Evolutionary conservation across 2,329 filamentous ascomycete genomes (phyloP), one percentile per base, ranked within the genome.

Genomic region (Ploettnerulaceae sp.): DNA sequence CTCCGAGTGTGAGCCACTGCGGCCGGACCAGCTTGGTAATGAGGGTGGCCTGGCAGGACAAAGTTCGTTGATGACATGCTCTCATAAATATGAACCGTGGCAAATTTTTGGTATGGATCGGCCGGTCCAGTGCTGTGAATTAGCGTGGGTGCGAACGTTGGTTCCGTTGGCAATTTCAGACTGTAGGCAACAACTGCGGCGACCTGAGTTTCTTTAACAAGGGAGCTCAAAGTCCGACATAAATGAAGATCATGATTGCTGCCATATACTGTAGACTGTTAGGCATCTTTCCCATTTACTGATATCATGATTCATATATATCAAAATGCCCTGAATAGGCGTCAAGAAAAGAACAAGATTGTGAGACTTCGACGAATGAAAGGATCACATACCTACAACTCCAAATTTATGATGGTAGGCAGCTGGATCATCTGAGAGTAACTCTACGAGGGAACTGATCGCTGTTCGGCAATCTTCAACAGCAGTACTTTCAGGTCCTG

Each of bases 1-100:
- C 71, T 81, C 1, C 85, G 74, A 0, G 83, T 85, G 60, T 89
- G 84, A 20, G 49, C 49, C 22, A 52, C 33, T 15, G 42, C 37
- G 28, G 49, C 49, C 9, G 39, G 42, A 12, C 38, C 82, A 0
- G 74, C 66, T 6, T 70, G 55, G 52, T 18, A 58, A 51, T 62
- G 20, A 14, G 18, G 8, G 34, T 57, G 55, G 26, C 41, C 22
- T 32, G 53, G 56, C 15, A 57, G 34, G 18, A 56, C 32, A 21
- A 58, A 58, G 15, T 51, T 46, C 7, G 41, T 20, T 2, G 46
- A 48, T 45, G 42, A 32, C 5, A 41, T 26, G 14, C n/a, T 14
- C 7, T 47, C 38, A n/a, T 48, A 58, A 7, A 32, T n/a, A 17
- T 47, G 20, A 15, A 40, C 31, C 1, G 45, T 33, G 29, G 48